Evolutionary conservation across 305 asterid species (phyloP).

Genomic region (Rubia peregrina): DNA sequence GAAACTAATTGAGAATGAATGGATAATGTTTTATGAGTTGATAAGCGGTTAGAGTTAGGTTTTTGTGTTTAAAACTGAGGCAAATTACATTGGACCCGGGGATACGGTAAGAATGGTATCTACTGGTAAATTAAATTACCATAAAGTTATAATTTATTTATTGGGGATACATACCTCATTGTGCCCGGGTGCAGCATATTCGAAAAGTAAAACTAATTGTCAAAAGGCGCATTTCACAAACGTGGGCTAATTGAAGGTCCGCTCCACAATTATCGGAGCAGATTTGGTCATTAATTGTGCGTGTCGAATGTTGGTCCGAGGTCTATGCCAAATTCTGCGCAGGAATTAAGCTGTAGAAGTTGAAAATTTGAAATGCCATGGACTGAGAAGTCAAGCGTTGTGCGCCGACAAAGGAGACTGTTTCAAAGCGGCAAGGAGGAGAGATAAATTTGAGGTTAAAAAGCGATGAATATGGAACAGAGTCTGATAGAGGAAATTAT

Average conservation of each 20-base stretch:
- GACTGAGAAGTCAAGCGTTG: too few relatives aligned
- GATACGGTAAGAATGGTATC: too few relatives aligned
- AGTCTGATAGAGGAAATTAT: too few relatives aligned
- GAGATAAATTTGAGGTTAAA: too few relatives aligned
- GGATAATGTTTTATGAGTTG: background rate
- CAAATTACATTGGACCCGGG: rapidly evolving
- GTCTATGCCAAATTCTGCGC: background rate
- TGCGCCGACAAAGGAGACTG: too few relatives aligned
- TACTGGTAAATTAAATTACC: too few relatives aligned
- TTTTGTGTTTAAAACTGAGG: too few relatives aligned
- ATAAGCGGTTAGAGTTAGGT: background rate
- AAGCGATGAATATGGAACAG: too few relatives aligned
- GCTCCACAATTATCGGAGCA: background rate
- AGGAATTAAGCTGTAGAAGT: too few relatives aligned
- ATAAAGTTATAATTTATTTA: too few relatives aligned
- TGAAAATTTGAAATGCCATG: too few relatives aligned
- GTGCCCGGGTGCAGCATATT: rapidly evolving
- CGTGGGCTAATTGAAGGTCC: background rate
- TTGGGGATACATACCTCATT: rapidly evolving
- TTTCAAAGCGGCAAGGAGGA: too few relatives aligned
- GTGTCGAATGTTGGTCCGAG: background rate
- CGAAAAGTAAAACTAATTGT: background rate
- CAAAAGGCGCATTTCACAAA: background rate
- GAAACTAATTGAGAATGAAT: background rate
- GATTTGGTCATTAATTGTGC: background rate